Evolutionary conservation across 345 rosid species (phyloP).

Genomic region (Heritiera fomes): DNA sequence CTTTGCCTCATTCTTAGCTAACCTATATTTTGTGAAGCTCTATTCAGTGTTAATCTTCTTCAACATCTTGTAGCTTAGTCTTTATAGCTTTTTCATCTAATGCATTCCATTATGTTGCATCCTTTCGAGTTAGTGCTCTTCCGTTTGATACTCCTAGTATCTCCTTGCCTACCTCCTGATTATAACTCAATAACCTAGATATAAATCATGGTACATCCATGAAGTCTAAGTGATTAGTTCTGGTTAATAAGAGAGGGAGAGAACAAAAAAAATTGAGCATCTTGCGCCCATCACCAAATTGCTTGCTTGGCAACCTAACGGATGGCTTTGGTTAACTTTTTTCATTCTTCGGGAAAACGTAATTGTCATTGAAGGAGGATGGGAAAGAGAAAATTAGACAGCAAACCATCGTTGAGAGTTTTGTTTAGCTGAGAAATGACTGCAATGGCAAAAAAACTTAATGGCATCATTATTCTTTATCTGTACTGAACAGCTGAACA

Average conservation of each 20-base stretch:
- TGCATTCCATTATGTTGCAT: no score
- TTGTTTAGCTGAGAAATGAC: background rate
- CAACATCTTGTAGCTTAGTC: no score
- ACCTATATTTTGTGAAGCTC: no score
- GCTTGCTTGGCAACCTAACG: background rate
- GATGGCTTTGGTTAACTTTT: background rate
- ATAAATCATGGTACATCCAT: background rate
- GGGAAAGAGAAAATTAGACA: background rate
- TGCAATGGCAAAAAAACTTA: background rate
- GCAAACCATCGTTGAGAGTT: background rate
- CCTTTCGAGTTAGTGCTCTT: no score
- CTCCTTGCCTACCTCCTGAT: no score
- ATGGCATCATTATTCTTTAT: background rate
- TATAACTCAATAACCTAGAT: no score
- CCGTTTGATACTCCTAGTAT: no score
- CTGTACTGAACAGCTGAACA: background rate
- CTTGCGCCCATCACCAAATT: background rate
- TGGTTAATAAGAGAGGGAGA: background rate
- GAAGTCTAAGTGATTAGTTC: background rate
- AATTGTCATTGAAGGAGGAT: background rate
- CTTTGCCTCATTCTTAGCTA: no score
- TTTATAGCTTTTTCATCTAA: no score
- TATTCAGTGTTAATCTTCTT: no score
- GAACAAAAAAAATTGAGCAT: background rate
- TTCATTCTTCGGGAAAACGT: background rate